Conservation (phyloP, 108 stramenopile genomes). For the Pseudonitzschia multistriata region DNA sequence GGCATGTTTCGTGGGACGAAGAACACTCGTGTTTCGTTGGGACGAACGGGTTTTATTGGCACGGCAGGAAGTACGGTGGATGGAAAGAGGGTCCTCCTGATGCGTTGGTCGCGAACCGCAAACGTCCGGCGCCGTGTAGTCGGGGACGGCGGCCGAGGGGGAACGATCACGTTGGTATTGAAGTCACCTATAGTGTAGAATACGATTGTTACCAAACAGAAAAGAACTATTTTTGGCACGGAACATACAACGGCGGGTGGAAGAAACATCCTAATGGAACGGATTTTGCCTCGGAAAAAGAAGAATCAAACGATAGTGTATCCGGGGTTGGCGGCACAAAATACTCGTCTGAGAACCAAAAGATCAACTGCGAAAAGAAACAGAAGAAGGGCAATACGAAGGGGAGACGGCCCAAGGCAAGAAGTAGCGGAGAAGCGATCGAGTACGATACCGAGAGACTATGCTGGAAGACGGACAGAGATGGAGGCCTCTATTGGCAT, state of each 20-base stretch:
- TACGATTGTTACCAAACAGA: conserved; percentile 5
- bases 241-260: conserved; percentile 7
- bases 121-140: background rate
- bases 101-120: background rate
- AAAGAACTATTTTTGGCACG: conserved; percentile 5
- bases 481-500: conserved; percentile 8
- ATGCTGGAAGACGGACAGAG: background rate
- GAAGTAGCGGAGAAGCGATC: conserved; percentile 1
- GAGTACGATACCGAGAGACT: background rate
- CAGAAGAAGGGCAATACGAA: conserved; percentile 3
- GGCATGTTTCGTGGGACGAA: background rate
- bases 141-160: conserved; percentile 6
- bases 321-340: background rate
- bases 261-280: background rate
- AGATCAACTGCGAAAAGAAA: background rate
- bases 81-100: conserved; percentile 1
- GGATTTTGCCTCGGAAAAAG: background rate
- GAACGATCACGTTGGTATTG: background rate
- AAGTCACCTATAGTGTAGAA: background rate
- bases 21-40: conserved; percentile 2
- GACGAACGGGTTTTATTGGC: conserved; percentile 5
- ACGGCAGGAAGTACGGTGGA: conserved; percentile 1
- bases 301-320: background rate
- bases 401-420: background rate
- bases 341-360: background rate